These are phyloP conservation scores for Amanita subjunquillea DNA, from an alignment of 768 basidiomycete genomes.

Conservation along the genomic window DNA sequence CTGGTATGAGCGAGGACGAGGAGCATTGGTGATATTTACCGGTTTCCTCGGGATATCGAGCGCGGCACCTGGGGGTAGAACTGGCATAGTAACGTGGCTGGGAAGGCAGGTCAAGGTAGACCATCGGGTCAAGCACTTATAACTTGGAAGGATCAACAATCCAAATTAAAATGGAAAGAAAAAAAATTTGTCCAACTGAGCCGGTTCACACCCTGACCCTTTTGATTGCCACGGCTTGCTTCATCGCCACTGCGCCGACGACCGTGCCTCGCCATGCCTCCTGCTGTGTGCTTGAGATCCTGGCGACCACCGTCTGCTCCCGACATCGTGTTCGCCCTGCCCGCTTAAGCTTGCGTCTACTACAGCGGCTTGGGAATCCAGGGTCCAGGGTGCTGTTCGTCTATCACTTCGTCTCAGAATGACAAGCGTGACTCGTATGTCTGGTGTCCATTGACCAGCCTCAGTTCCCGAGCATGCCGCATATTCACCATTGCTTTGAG, in stretches of 20 bases:
- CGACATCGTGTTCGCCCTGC: background rate
- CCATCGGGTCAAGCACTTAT: background rate
- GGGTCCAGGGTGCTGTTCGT: background rate
- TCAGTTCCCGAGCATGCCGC: too few species aligned
- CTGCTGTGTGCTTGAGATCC: background rate
- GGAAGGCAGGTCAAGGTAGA: background rate
- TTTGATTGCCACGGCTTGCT: background rate
- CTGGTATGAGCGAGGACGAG: conserved; percentile 10
- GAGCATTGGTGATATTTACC: conserved; percentile 11
- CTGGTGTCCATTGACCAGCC: too few species aligned
- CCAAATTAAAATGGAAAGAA: background rate
- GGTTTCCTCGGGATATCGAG: conserved; percentile 11
- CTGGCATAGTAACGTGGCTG: conserved; percentile 3
- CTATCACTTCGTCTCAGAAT: background rate
- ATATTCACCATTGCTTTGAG: too few species aligned
- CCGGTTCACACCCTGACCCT: background rate
- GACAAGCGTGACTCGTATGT: background rate
- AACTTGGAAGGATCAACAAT: background rate
- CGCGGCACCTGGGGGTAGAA: background rate
- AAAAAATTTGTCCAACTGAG: background rate
- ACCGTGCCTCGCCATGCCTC: too few species aligned
- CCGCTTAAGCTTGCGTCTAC: too few species aligned
- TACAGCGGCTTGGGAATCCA: too few species aligned
- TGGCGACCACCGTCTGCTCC: background rate
- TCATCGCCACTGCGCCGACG: background rate